phyloP scores from a whole-genome alignment of 192 early-diverging fungal genomes.

The Powellomyces hirtus region DNA sequence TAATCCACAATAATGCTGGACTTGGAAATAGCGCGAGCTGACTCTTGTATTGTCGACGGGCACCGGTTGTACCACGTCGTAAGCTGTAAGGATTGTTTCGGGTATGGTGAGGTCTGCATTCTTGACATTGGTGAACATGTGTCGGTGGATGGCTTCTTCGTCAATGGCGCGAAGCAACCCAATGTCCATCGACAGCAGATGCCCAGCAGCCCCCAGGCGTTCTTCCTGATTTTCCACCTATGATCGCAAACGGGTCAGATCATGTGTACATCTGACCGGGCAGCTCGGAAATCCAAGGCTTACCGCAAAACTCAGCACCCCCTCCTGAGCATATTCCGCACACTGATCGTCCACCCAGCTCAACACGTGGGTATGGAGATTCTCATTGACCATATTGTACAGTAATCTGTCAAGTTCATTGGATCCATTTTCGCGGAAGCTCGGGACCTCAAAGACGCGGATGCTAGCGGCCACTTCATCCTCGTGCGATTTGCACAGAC shows the following conservation, averaged over 20 bases:
- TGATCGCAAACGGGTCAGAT: not conserved
- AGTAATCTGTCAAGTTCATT: constrained; percentile 72
- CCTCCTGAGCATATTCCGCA: constrained; percentile 27
- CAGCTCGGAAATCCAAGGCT: not conserved
- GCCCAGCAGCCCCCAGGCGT: not conserved
- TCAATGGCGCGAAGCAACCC: constrained; percentile 80
- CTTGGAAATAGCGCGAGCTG: constrained; percentile 62
- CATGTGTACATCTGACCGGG: not conserved
- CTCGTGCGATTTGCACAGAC: constrained; percentile 68
- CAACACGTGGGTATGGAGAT: constrained; percentile 59
- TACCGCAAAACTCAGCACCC: constrained; percentile 23
- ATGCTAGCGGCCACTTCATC: constrained; percentile 60
- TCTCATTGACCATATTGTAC: constrained; percentile 85
- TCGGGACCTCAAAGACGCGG: constrained; percentile 83
- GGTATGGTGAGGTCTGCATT: constrained; percentile 19
- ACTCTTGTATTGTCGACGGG: constrained; percentile 27
- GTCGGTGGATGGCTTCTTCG: constrained; percentile 40
- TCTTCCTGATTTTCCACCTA: constrained; percentile 12
- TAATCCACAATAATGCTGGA: constrained; percentile 76
- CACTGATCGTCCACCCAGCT: constrained; percentile 12
- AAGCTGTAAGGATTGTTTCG: constrained; percentile 14
- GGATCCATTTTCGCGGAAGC: constrained; percentile 58
- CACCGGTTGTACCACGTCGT: constrained; percentile 9
- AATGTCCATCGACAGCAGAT: constrained; percentile 40
- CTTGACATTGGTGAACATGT: constrained; percentile 6